phyloP scores from a whole-genome alignment of 164 flowering plant genomes.

The Stephania cephalantha region DNA sequence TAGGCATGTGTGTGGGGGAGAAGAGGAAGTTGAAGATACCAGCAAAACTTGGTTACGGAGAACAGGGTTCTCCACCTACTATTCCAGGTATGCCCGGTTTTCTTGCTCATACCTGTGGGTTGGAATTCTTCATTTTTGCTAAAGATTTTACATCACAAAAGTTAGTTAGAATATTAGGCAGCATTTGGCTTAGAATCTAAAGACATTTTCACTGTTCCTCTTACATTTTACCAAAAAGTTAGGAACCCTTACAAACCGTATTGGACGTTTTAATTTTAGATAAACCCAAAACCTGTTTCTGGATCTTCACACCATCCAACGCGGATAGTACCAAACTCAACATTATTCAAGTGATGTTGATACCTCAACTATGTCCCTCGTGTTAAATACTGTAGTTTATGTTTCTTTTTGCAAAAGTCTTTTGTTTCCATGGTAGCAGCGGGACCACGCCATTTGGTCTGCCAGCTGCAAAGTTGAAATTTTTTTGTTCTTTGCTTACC shows the following conservation, averaged over 20 bases:
- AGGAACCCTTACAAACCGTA: no score
- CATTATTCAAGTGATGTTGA: no score
- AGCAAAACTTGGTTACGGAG: constrained; percentile 88
- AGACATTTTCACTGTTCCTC: no score
- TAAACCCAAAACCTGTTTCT: no score
- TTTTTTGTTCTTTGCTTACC: background rate
- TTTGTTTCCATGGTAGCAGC: background rate
- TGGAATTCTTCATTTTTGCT: background rate
- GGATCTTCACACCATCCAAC: no score
- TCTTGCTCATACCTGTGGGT: background rate
- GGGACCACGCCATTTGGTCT: background rate
- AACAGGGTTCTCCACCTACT: constrained; percentile 90
- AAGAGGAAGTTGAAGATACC: constrained; percentile 93
- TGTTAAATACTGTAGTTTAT: background rate
- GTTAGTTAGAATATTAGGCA: background rate
- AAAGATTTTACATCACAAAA: background rate
- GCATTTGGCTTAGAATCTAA: background rate
- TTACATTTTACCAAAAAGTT: no score
- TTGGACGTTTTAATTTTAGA: no score
- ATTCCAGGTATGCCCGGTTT: constrained; percentile 69
- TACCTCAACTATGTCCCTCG: background rate
- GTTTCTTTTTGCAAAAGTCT: background rate
- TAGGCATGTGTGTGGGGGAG: constrained; percentile 88
- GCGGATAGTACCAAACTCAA: no score
- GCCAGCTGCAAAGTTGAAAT: background rate